phyloP scores from a whole-genome alignment of 1,284 basidiomycete genomes.

The Cutaneotrichosporon sp. region DNA sequence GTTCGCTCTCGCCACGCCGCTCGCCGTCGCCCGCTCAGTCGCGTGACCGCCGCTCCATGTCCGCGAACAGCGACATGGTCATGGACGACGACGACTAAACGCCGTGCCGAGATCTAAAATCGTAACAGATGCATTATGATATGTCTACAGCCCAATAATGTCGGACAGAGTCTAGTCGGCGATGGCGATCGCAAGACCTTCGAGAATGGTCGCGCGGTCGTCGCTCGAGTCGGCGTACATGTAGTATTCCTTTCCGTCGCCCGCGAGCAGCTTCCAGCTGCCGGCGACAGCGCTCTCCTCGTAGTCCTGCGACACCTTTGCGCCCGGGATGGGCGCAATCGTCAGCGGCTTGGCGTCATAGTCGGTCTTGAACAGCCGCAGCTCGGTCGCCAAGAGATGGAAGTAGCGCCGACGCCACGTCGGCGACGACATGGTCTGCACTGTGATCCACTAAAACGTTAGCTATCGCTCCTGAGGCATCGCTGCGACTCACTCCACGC shows the following conservation, averaged over 20 bases:
- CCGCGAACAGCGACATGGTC: slow-evolving; percentile 14
- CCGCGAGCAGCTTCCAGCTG: slow-evolving; percentile 34
- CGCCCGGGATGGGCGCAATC: background rate
- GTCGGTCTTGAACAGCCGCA: slow-evolving; percentile 34
- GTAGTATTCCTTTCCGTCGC: slow-evolving; percentile 34
- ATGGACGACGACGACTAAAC: slow-evolving; percentile 14
- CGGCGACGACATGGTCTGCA: slow-evolving; percentile 33
- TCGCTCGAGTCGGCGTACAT: slow-evolving; percentile 40
- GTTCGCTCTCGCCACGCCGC: background rate
- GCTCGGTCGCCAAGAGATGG: slow-evolving; percentile 26
- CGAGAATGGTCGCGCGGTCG: slow-evolving; percentile 37
- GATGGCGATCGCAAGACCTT: slow-evolving; percentile 19
- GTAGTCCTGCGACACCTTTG: slow-evolving; percentile 18
- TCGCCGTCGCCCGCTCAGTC: background rate
- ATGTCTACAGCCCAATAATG: background rate
- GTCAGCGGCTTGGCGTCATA: slow-evolving; percentile 5
- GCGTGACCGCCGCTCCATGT: background rate
- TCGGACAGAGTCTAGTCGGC: background rate
- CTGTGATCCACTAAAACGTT: slow-evolving; percentile 38
- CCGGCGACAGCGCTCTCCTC: slow-evolving; percentile 43
- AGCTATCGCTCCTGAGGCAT: background rate
- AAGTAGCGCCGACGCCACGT: slow-evolving; percentile 43
- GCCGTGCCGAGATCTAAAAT: no score
- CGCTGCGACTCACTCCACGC: slow-evolving; percentile 36
- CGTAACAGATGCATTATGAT: background rate